phyloP scores from a whole-genome alignment of 163 green algal species.

The Prototheca wickerhamii region DNA sequence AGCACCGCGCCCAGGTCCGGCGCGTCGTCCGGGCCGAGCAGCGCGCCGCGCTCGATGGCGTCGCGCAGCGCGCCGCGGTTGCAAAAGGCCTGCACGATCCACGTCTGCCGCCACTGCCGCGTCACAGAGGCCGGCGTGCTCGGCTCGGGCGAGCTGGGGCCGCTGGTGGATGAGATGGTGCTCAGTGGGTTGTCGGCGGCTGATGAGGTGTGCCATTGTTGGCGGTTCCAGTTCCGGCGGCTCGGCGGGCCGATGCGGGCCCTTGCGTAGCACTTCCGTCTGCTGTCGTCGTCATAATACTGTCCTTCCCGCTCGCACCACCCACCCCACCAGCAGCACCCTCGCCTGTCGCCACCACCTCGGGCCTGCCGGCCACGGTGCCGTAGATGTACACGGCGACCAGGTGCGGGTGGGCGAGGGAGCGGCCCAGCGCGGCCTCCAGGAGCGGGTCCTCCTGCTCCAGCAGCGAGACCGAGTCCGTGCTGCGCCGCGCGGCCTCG shows the following conservation, averaged over 20 bases:
- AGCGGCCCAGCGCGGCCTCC: slow-evolving; percentile 6
- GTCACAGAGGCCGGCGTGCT: not conserved
- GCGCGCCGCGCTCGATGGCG: slow-evolving; percentile 6
- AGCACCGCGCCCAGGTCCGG: slow-evolving; percentile 11
- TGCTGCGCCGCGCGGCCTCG: not conserved
- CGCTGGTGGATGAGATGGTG: too few species aligned
- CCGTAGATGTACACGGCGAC: slow-evolving; percentile 8
- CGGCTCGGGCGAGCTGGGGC: too few species aligned
- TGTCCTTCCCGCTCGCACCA: too few species aligned
- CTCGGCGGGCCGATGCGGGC: too few species aligned
- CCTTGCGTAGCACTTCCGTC: too few species aligned
- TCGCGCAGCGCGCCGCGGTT: slow-evolving; percentile 18
- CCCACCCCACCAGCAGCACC: too few species aligned
- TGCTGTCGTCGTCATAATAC: too few species aligned
- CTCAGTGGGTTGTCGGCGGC: not conserved
- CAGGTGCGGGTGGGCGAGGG: slow-evolving; percentile 14
- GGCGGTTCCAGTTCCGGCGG: too few species aligned
- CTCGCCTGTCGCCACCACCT: too few species aligned
- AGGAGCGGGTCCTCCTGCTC: slow-evolving; percentile 6
- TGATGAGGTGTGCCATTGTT: too few species aligned
- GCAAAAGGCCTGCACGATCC: slow-evolving; percentile 24
- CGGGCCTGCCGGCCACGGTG: not conserved
- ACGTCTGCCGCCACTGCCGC: slow-evolving; percentile 6
- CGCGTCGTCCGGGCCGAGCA: not conserved
- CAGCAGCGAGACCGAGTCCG: not conserved